phyloP scores from a whole-genome alignment of 495 filamentous ascomycete species.

The Durotheca rogersii region DNA sequence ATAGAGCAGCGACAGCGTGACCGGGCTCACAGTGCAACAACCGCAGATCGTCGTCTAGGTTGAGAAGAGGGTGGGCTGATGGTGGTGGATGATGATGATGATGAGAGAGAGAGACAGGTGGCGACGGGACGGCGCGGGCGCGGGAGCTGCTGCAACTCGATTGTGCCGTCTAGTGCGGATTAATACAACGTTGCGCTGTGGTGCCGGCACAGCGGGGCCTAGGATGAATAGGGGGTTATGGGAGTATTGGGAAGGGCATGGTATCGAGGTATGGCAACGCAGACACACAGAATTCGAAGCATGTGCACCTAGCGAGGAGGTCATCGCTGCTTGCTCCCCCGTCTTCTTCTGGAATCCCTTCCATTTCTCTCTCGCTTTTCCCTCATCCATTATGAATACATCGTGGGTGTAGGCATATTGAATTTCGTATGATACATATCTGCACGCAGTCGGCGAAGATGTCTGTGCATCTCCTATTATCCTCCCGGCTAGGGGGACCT shows the following conservation, averaged over 20 bases:
- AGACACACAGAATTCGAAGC: too few relatives aligned
- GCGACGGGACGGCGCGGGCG: too few relatives aligned
- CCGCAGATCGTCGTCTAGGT: constrained; percentile 13
- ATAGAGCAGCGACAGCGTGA: too few relatives aligned
- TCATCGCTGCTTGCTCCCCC: too few relatives aligned
- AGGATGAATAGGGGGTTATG: not conserved
- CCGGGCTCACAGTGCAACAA: constrained; percentile 1
- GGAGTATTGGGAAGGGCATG: not conserved
- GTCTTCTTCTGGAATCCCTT: not conserved
- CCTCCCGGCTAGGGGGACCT: not conserved
- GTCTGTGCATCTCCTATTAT: too few relatives aligned
- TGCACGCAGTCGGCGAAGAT: too few relatives aligned
- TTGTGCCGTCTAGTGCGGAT: constrained; percentile 6
- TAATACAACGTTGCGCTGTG: constrained; percentile 15
- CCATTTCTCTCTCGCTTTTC: not conserved
- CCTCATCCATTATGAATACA: too few relatives aligned
- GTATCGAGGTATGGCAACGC: too few relatives aligned
- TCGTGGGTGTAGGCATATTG: too few relatives aligned
- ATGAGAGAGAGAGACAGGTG: too few relatives aligned
- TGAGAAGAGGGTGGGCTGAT: not conserved
- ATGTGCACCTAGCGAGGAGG: not conserved
- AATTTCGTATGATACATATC: not conserved
- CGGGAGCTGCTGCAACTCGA: constrained; percentile 21
- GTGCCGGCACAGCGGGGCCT: constrained; percentile 21
- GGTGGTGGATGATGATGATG: too few relatives aligned